These are phyloP conservation scores for Neurospora sp. DNA, from an alignment of 495 filamentous ascomycete species.

Conservation along the genomic window DNA sequence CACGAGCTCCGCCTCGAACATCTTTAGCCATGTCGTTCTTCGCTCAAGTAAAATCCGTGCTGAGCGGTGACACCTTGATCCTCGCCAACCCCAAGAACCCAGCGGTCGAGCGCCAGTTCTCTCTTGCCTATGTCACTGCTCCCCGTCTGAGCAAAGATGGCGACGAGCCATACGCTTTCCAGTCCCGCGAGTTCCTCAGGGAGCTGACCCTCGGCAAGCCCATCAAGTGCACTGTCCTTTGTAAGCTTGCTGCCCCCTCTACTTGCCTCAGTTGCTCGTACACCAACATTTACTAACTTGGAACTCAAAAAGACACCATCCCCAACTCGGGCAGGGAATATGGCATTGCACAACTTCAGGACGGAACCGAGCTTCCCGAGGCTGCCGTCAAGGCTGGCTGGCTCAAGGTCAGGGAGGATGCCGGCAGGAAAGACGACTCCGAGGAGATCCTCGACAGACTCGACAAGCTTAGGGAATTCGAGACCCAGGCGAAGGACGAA, in stretches of 20 bases:
- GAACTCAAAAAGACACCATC: constrained; percentile 46
- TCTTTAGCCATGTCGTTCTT: constrained; percentile 26
- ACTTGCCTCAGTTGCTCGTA: neutral
- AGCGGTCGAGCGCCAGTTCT: constrained; percentile 69
- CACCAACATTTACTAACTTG: constrained; percentile 16
- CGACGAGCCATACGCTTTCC: constrained; percentile 85
- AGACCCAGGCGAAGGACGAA: constrained; percentile 68
- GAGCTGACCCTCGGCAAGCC: constrained; percentile 75
- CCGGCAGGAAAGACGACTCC: constrained; percentile 73
- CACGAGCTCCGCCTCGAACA: neutral
- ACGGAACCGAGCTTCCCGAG: constrained; percentile 68
- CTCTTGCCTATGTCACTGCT: constrained; percentile 82
- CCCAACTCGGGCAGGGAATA: constrained; percentile 83
- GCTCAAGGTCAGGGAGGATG: constrained; percentile 86
- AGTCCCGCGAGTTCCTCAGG: constrained; percentile 85
- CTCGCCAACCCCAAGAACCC: constrained; percentile 65
- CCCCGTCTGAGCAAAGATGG: constrained; percentile 79
- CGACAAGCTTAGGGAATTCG: constrained; percentile 65
- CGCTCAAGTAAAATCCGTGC: constrained; percentile 85
- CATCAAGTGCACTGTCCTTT: constrained; percentile 68
- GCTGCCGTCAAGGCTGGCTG: constrained; percentile 74
- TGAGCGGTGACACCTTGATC: constrained; percentile 86
- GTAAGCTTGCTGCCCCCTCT: constrained; percentile 9
- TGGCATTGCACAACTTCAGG: constrained; percentile 62
- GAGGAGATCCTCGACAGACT: constrained; percentile 60